Evolutionary conservation across 192 early-diverging fungal genomes (phyloP), one percentile per base, ranked within the genome.

Genomic region (Backusella morwellensis): DNA sequence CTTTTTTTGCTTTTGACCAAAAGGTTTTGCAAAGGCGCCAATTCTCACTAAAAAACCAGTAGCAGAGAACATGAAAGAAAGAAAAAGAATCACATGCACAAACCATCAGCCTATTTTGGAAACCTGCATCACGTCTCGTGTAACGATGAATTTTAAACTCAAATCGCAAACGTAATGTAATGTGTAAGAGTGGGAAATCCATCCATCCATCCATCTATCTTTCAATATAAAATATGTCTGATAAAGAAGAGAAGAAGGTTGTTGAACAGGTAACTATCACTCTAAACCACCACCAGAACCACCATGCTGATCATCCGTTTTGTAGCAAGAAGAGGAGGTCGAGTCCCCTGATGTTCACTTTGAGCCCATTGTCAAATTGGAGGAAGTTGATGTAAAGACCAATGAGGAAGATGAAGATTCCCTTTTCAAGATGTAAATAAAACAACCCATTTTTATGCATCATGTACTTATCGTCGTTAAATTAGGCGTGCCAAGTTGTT

Each of bases 401-500:
- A 83, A 92, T 69, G 98, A 99, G 87, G 98, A 99, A 84, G 96
- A 98, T 73, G 98, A 99, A 83, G 92, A 93, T 3, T 84, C 88
- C 41, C 74, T 94, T 66, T 99, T 98, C 88, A 98, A 98, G 87
- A 92, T 92, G 91, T 92, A 84, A 83, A 83, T 82, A 29, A 67
- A 2, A 34, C 35, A 34, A 40, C 11, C 1, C n/a, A 34, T 38
- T 56, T 32, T 12, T 14, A 23, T 12, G 8, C 7, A 35, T 71
- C 52, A 36, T 78, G 4, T 47, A 70, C 14, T 36, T 21, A 66
- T 4, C 54, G 3, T 12, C 73, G 34, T 56, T 71, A 44, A 56
- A 41, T 34, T 74, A 96, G 97, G 94, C 90, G 97, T 78, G 91
- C 94, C 75, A 98, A 98, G 92, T 91, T 99, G 70, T 99, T 97